Conservation (phyloP, 176 grass and related monocot species). For the Oryza punctata region DNA sequence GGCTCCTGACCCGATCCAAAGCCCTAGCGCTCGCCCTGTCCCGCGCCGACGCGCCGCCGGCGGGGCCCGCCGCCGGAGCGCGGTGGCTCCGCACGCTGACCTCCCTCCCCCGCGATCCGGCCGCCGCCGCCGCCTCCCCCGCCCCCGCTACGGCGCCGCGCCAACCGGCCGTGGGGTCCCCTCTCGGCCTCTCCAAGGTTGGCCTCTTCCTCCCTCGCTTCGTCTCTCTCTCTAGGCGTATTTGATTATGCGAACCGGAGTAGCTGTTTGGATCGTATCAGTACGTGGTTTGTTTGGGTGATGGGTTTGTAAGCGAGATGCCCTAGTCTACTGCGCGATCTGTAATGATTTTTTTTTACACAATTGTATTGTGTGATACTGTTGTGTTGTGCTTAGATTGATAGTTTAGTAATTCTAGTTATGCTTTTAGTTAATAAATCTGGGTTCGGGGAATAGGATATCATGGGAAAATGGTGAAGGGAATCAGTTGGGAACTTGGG, state of each 20-base stretch:
- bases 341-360: not conserved
- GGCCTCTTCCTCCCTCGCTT: not conserved
- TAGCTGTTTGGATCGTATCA: not conserved
- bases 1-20: conserved; percentile 50
- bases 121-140: not conserved
- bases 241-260: not conserved
- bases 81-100: conserved; percentile 24
- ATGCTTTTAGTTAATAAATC: not conserved
- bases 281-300: not conserved
- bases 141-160: conserved; percentile 2
- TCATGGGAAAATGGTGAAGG: not conserved
- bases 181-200: conserved; percentile 52
- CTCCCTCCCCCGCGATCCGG: conserved; percentile 36
- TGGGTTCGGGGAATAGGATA: not conserved
- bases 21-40: conserved; percentile 37
- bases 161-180: conserved; percentile 13
- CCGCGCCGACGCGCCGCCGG: conserved; percentile 12
- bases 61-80: not conserved
- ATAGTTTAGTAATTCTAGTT: not conserved
- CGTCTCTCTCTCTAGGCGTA: not conserved
- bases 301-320: not conserved
- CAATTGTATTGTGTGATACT: not conserved
- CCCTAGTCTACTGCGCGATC: conserved; percentile 9
- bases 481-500: not conserved
- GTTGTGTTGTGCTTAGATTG: not conserved